These are phyloP conservation scores for Nannochloropsis gaditana DNA, from an alignment of 108 stramenopile genomes.

Conservation along the genomic window DNA sequence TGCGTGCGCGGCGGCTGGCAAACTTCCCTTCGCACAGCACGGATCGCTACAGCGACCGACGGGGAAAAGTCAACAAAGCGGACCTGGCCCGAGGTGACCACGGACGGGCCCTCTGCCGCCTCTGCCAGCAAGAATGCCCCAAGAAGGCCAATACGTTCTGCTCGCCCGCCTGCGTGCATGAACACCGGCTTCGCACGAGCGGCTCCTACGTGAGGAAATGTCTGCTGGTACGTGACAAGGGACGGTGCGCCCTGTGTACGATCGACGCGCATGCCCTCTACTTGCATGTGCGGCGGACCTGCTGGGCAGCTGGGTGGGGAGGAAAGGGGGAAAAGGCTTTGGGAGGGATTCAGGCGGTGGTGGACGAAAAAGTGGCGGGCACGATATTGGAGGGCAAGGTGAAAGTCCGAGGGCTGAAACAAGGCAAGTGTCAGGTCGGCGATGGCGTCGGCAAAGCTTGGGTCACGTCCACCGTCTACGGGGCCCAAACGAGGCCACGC, in stretches of 20 bases:
- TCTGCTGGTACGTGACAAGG: conserved; percentile 27
- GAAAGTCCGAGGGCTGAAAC: background rate
- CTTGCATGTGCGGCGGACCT: background rate
- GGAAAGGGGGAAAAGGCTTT: background rate
- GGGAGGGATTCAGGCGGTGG: background rate
- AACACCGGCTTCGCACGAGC: conserved; percentile 37
- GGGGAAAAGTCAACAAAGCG: conserved; percentile 23
- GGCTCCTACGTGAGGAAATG: conserved; percentile 37
- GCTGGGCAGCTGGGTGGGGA: conserved; percentile 24
- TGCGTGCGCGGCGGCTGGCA: background rate
- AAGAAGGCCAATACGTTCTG: conserved; percentile 33
- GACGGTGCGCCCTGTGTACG: background rate
- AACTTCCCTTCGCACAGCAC: background rate
- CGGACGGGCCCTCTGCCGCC: conserved; percentile 32
- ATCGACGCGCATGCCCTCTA: background rate
- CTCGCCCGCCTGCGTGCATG: conserved; percentile 38
- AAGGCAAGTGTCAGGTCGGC: background rate
- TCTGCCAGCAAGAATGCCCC: conserved; percentile 31
- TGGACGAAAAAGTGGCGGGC: conserved; percentile 25
- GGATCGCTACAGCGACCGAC: background rate
- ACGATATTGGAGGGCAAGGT: conserved; percentile 38
- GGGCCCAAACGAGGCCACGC: too few species aligned
- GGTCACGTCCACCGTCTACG: too few species aligned
- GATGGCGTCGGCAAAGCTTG: background rate
- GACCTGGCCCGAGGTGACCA: conserved; percentile 11